Conservation (phyloP, 352 stramenopile genomes). For the Phytophthora uliginosa region DNA sequence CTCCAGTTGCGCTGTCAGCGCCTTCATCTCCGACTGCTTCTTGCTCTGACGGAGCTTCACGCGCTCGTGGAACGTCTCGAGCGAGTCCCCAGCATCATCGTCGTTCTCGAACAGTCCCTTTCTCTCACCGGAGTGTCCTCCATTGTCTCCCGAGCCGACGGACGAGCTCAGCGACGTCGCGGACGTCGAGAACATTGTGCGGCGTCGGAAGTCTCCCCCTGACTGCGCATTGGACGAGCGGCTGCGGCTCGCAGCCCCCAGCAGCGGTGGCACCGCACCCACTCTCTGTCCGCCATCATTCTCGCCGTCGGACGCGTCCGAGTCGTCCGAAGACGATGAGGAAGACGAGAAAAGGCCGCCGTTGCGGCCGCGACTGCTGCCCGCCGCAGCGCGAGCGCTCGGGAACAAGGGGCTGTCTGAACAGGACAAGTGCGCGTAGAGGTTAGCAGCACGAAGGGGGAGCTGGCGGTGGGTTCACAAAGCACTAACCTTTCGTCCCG, state of each 20-base stretch:
- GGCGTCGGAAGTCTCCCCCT: slow-evolving; percentile 38
- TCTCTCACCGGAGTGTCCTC: slow-evolving; percentile 43
- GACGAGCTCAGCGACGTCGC: slow-evolving; percentile 33
- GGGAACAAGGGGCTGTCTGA: slow-evolving; percentile 31
- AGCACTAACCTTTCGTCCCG: slow-evolving; percentile 29
- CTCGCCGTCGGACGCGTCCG: slow-evolving; percentile 30
- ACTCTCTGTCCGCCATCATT: slow-evolving; percentile 22
- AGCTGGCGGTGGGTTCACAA: neutral
- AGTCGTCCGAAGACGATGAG: slow-evolving; percentile 41
- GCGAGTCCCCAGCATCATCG: slow-evolving; percentile 71
- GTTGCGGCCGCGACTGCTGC: slow-evolving; percentile 39
- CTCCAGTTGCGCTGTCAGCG: slow-evolving; percentile 57
- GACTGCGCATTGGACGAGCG: slow-evolving; percentile 39
- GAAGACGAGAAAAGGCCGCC: slow-evolving; percentile 52
- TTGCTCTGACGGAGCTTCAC: slow-evolving; percentile 78
- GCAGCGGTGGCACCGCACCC: slow-evolving; percentile 18
- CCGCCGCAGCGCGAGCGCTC: slow-evolving; percentile 16
- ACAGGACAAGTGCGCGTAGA: slow-evolving; percentile 1
- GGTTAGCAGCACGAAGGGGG: slow-evolving; percentile 1
- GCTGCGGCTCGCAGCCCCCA: slow-evolving; percentile 26
- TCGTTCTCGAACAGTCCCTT: slow-evolving; percentile 84
- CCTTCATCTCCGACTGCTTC: slow-evolving; percentile 76
- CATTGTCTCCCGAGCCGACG: slow-evolving; percentile 6
- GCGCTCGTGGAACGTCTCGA: slow-evolving; percentile 77
- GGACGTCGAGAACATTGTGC: slow-evolving; percentile 54